Conservation (phyloP, 2,329 filamentous ascomycete species). For the Calonectria montana region DNA sequence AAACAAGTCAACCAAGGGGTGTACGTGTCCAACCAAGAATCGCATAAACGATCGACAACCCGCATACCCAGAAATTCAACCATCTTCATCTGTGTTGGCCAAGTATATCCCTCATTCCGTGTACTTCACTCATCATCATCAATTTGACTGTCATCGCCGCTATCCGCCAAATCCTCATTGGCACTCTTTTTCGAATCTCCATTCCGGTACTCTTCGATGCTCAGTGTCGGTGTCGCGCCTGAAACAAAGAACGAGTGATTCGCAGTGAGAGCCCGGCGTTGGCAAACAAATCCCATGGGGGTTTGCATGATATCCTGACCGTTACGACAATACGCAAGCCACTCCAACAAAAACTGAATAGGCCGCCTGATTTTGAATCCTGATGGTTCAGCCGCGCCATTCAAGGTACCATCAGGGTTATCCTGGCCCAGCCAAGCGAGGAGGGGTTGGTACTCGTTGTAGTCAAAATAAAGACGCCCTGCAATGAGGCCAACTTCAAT, state of each 20-base stretch:
- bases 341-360: conserved; percentile 62
- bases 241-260: conserved; percentile 29
- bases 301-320: conserved; percentile 68
- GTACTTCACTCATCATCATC: too few relatives aligned
- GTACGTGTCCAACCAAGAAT: too few relatives aligned
- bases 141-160: too few relatives aligned
- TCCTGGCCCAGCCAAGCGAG: neutral
- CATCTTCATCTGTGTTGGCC: too few relatives aligned
- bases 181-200: neutral
- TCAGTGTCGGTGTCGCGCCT: neutral
- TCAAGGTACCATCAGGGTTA: conserved; percentile 23
- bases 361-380: conserved; percentile 35
- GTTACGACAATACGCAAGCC: conserved; percentile 63
- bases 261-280: conserved; percentile 52
- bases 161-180: too few relatives aligned
- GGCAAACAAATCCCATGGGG: conserved; percentile 67
- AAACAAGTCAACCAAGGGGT: too few relatives aligned
- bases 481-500: conserved; percentile 71
- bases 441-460: conserved; percentile 55
- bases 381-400: neutral
- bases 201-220: neutral
- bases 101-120: too few relatives aligned
- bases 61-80: too few relatives aligned
- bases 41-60: too few relatives aligned
- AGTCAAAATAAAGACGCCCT: conserved; percentile 70